phyloP scores from a whole-genome alignment of 2,329 filamentous ascomycete species.

The Pseudonectria buxi region DNA sequence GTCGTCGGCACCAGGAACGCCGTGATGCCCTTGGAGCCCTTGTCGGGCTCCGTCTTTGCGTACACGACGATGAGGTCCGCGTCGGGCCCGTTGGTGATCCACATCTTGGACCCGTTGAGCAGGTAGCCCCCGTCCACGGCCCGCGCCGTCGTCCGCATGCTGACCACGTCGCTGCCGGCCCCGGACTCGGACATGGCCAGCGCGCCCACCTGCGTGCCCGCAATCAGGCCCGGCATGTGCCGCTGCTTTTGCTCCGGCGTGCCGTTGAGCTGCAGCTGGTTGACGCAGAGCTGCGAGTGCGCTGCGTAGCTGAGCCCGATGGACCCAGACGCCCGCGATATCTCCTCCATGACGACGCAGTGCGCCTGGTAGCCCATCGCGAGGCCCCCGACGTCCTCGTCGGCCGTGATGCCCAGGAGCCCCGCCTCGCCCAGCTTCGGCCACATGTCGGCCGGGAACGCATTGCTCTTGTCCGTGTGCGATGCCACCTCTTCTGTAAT shows the following conservation, averaged over 20 bases:
- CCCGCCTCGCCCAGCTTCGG: conserved; percentile 85
- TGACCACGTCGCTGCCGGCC: conserved; percentile 87
- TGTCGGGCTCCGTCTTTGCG: conserved; percentile 80
- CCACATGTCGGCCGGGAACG: conserved; percentile 90
- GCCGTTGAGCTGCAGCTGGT: conserved; percentile 90
- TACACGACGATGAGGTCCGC: conserved; percentile 95
- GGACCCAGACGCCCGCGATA: conserved; percentile 76
- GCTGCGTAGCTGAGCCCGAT: conserved; percentile 91
- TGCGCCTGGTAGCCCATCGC: conserved; percentile 96
- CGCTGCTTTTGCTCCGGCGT: conserved; percentile 68
- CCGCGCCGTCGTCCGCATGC: conserved; percentile 83
- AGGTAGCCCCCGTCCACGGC: conserved; percentile 77
- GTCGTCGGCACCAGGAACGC: conserved; percentile 80
- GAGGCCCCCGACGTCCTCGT: conserved; percentile 84
- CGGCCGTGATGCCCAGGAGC: conserved; percentile 86
- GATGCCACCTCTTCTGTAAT: conserved; percentile 78
- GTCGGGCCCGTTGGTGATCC: conserved; percentile 97
- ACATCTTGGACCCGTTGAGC: conserved; percentile 93
- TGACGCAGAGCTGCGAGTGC: conserved; percentile 92
- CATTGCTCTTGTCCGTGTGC: conserved; percentile 76
- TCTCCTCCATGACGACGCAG: conserved; percentile 90
- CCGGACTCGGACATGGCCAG: conserved; percentile 93
- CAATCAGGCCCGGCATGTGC: conserved; percentile 74
- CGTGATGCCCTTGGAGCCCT: conserved; percentile 83
- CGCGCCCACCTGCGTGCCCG: conserved; percentile 74